These are phyloP conservation scores for Sistotremastrum suecicum DNA, from an alignment of 768 basidiomycete genomes.

Conservation along the genomic window DNA sequence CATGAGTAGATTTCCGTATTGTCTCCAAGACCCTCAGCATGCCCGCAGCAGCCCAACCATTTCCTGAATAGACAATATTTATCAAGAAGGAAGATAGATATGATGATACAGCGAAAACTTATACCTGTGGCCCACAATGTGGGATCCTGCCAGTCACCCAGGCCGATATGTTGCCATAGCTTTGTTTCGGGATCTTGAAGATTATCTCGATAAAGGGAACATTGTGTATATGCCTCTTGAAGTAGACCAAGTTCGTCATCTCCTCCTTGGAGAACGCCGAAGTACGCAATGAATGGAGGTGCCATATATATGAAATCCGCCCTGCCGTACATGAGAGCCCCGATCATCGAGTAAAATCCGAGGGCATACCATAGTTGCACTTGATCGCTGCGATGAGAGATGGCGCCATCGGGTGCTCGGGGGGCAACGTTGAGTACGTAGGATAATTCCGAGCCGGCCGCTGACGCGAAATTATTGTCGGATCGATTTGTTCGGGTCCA, in stretches of 20 bases:
- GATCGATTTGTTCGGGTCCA: constrained; percentile 21
- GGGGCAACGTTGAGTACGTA: constrained; percentile 15
- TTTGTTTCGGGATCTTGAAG: constrained; percentile 19
- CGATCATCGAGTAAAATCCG: constrained; percentile 7
- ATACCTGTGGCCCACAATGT: constrained; percentile 24
- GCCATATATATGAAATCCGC: constrained; percentile 29
- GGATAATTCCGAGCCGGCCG: background rate
- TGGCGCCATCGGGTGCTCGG: constrained; percentile 23
- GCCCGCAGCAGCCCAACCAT: constrained; percentile 28
- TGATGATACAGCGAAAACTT: background rate
- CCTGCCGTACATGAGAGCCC: constrained; percentile 9
- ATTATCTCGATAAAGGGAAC: constrained; percentile 24
- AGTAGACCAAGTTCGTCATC: constrained; percentile 17
- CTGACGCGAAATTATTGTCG: no score
- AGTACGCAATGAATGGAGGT: constrained; percentile 30
- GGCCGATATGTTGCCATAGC: constrained; percentile 25
- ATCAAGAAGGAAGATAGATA: background rate
- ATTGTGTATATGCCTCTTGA: constrained; percentile 25
- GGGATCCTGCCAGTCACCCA: constrained; percentile 12
- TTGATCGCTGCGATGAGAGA: constrained; percentile 23
- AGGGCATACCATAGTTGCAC: constrained; percentile 18
- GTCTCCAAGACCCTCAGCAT: constrained; percentile 26
- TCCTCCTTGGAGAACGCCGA: constrained; percentile 21
- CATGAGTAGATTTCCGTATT: constrained; percentile 36
- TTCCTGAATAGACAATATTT: constrained; percentile 9